phyloP scores from a whole-genome alignment of 768 basidiomycete genomes.

The Mycena chlorophos region DNA sequence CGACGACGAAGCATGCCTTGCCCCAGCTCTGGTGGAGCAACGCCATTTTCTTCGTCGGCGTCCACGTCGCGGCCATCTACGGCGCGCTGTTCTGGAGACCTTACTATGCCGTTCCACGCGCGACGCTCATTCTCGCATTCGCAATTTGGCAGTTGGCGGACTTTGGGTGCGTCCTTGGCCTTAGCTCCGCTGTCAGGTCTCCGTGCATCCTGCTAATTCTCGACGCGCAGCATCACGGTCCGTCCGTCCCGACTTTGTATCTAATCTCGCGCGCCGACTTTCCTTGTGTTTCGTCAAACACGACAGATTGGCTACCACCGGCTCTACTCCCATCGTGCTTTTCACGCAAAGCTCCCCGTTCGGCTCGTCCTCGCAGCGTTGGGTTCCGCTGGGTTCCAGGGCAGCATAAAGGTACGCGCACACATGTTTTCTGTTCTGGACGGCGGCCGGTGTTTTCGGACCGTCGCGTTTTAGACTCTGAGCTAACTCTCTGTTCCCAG shows the following conservation, averaged over 20 bases:
- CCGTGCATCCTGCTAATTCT: constrained; percentile 3
- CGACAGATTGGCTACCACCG: constrained; percentile 71
- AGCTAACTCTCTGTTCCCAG: constrained; percentile 27
- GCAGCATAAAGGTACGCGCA: constrained; percentile 69
- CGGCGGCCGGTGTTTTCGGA: too few species aligned
- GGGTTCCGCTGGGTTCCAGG: constrained; percentile 76
- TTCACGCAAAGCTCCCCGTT: constrained; percentile 56
- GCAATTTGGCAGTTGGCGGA: constrained; percentile 68
- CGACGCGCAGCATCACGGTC: constrained; percentile 51
- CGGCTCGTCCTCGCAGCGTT: constrained; percentile 61
- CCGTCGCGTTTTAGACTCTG: too few species aligned
- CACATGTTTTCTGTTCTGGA: too few species aligned
- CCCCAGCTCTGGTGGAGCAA: constrained; percentile 65
- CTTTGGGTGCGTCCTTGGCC: constrained; percentile 54
- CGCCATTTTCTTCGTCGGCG: constrained; percentile 52
- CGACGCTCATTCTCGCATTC: constrained; percentile 54
- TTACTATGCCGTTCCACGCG: constrained; percentile 35
- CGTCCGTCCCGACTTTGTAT: not conserved
- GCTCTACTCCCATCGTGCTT: constrained; percentile 75
- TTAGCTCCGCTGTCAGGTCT: not conserved
- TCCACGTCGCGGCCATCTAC: constrained; percentile 56
- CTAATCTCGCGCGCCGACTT: too few species aligned
- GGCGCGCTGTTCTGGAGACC: constrained; percentile 56
- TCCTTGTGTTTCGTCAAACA: too few species aligned
- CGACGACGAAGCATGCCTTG: constrained; percentile 22